These are phyloP conservation scores for Neurospora tetraspora DNA, from an alignment of 495 filamentous ascomycete species.

Conservation along the genomic window DNA sequence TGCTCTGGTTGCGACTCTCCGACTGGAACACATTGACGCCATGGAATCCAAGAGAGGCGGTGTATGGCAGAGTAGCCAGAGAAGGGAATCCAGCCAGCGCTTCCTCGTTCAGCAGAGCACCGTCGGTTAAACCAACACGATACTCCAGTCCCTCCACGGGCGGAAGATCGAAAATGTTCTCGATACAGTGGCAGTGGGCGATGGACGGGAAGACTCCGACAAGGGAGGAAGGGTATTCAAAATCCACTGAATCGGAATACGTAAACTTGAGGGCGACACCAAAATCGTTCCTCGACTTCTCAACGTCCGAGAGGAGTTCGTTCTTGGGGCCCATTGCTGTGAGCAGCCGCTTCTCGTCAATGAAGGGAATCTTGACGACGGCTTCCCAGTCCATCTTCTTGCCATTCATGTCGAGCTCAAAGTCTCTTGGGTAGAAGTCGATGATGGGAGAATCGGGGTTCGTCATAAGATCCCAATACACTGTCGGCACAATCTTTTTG, in stretches of 20 bases:
- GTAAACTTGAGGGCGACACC: constrained; percentile 90
- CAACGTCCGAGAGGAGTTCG: constrained; percentile 58
- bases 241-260: constrained; percentile 66
- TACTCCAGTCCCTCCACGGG: constrained; percentile 84
- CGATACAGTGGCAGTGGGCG: constrained; percentile 74
- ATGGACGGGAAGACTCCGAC: constrained; percentile 89
- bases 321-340: constrained; percentile 79
- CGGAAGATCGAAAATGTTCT: constrained; percentile 92
- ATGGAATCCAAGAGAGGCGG: constrained; percentile 73
- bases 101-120: constrained; percentile 66
- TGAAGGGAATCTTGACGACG: constrained; percentile 98
- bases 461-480: constrained; percentile 91
- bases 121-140: constrained; percentile 76
- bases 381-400: constrained; percentile 99
- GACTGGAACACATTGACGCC: constrained; percentile 95
- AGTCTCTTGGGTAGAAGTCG: constrained; percentile 96
- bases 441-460: constrained; percentile 86
- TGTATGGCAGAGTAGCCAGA: constrained; percentile 71
- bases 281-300: constrained; percentile 78
- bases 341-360: constrained; percentile 79
- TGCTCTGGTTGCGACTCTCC: constrained; percentile 92
- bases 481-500: constrained; percentile 82
- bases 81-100: constrained; percentile 91
- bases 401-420: constrained; percentile 98
- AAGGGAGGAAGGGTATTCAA: constrained; percentile 73